These are phyloP conservation scores for Tephrocybe sp. DNA, from an alignment of 768 basidiomycete genomes.

Conservation along the genomic window DNA sequence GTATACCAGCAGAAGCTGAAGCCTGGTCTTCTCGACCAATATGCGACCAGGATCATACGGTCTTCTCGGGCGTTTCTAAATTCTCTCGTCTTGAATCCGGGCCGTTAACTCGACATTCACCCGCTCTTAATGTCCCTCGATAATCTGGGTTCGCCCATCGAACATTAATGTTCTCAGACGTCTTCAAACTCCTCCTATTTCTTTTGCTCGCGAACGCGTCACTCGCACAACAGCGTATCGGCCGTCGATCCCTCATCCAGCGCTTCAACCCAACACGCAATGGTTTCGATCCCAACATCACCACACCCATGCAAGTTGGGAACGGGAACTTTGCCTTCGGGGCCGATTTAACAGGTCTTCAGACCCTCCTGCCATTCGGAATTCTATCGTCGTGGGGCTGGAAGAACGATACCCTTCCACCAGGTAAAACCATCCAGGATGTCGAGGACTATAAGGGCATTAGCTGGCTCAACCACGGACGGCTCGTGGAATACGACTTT, in stretches of 20 bases:
- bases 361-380: conserved; percentile 54
- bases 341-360: conserved; percentile 55
- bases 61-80: no score
- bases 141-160: no score
- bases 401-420: conserved; percentile 57
- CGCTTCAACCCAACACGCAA: conserved; percentile 50
- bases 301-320: conserved; percentile 57
- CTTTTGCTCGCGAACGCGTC: background rate
- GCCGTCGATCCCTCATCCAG: conserved; percentile 43
- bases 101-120: no score
- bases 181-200: background rate
- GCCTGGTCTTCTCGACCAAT: no score
- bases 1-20: no score
- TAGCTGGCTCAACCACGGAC: conserved; percentile 50
- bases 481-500: conserved; percentile 49
- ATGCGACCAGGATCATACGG: no score
- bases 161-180: background rate
- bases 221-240: conserved; percentile 24
- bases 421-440: conserved; percentile 38
- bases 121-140: no score
- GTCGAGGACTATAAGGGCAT: conserved; percentile 46
- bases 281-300: conserved; percentile 33
- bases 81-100: background rate
- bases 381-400: conserved; percentile 60
- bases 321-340: conserved; percentile 65